Evolutionary conservation across 306 rosid species (phyloP).

Genomic region (Sechiopsis laciniata): DNA sequence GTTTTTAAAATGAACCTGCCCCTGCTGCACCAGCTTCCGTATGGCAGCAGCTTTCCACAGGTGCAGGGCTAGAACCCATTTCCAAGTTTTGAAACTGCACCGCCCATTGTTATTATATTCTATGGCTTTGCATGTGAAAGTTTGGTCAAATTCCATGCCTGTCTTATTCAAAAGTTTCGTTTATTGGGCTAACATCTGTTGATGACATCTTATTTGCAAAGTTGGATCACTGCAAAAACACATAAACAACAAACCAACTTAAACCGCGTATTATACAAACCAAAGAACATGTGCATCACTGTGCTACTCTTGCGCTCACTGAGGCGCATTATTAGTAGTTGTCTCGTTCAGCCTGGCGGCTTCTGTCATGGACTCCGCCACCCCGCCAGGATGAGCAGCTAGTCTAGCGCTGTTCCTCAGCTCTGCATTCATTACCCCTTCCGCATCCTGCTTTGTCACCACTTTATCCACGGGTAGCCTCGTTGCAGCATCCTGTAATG

Average conservation of each 20-base stretch:
- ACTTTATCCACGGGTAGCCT: constrained; percentile 55
- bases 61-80: background rate
- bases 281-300: too few relatives aligned
- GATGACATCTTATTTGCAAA: background rate
- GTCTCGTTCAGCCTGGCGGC: constrained; percentile 65
- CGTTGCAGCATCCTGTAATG: constrained; percentile 37
- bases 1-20: background rate
- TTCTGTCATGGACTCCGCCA: constrained; percentile 54
- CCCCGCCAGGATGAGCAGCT: constrained; percentile 46
- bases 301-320: background rate
- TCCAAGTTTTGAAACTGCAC: background rate
- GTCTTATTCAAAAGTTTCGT: constrained; percentile 9
- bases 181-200: background rate
- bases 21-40: constrained; percentile 11
- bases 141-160: background rate
- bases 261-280: background rate
- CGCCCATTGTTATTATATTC: constrained; percentile 7
- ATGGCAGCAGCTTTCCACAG: constrained; percentile 17
- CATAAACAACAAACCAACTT: background rate
- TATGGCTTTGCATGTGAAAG: constrained; percentile 4
- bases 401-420: constrained; percentile 41
- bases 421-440: constrained; percentile 58
- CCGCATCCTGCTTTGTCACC: constrained; percentile 53
- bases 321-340: background rate
- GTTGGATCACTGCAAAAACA: background rate